Evolutionary conservation across 805 yeast species (phyloP).

Genomic region (Sugiyamaella marilandica): DNA sequence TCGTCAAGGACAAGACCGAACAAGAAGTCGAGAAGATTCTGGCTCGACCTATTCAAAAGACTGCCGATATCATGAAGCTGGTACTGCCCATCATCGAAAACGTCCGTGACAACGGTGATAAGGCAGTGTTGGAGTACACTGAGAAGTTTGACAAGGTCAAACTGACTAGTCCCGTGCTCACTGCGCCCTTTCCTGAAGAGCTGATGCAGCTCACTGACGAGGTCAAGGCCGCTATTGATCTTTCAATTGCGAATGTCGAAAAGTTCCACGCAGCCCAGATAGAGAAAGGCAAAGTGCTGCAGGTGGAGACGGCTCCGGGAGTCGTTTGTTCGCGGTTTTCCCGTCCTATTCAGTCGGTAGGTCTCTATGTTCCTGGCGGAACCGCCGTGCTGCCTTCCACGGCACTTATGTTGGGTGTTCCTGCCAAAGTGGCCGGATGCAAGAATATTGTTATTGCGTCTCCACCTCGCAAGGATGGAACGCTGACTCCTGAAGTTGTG

Average conservation of each 20-base stretch:
- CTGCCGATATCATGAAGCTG: conserved; percentile 85
- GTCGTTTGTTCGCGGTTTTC: conserved; percentile 92
- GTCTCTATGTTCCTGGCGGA: conserved; percentile 97
- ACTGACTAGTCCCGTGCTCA: conserved; percentile 64
- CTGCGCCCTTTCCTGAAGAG: conserved; percentile 82
- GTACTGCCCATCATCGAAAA: conserved; percentile 84
- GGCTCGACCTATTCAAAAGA: conserved; percentile 91
- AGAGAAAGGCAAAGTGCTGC: conserved; percentile 53
- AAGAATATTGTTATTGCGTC: conserved; percentile 87
- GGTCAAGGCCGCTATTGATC: conserved; percentile 78
- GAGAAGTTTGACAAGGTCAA: conserved; percentile 85
- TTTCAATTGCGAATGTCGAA: conserved; percentile 82
- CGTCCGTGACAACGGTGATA: conserved; percentile 75
- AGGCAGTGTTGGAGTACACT: conserved; percentile 82
- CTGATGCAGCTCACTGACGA: conserved; percentile 69
- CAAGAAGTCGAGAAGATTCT: conserved; percentile 57
- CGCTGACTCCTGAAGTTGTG: conserved; percentile 92
- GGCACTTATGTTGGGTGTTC: conserved; percentile 96
- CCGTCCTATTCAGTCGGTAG: conserved; percentile 90
- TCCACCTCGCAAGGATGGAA: conserved; percentile 93
- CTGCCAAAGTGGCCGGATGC: conserved; percentile 97
- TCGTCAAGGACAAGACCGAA: conserved; percentile 37
- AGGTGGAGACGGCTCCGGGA: conserved; percentile 91
- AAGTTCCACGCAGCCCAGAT: conserved; percentile 90
- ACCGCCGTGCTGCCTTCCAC: conserved; percentile 98